These are phyloP conservation scores for Eucalyptus fibrosa DNA, from an alignment of 345 rosid genomes.

Conservation along the genomic window DNA sequence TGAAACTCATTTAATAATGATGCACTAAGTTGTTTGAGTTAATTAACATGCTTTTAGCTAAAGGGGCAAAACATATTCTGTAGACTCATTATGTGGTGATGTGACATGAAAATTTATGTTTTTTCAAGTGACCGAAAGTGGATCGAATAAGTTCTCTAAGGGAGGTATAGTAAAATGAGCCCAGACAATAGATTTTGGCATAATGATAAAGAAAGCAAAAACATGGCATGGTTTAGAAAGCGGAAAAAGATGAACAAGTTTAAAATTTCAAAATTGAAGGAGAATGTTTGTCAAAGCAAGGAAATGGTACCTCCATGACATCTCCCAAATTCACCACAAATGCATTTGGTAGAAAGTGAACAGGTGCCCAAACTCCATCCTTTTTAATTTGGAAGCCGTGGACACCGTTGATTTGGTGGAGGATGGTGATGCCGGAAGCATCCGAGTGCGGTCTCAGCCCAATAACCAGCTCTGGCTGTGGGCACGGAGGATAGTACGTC, in stretches of 20 bases:
- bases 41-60: background rate
- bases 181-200: background rate
- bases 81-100: background rate
- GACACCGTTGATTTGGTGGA: constrained; percentile 3
- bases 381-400: constrained; percentile 9
- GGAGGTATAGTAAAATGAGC: background rate
- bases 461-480: constrained; percentile 5
- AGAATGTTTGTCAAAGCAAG: background rate
- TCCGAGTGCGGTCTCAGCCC: constrained; percentile 15
- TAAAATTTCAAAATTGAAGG: background rate
- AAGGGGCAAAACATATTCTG: background rate
- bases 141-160: background rate
- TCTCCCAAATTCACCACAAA: constrained; percentile 9
- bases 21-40: background rate
- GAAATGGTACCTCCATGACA: constrained; percentile 1
- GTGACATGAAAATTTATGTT: background rate
- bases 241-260: background rate
- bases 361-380: constrained; percentile 1
- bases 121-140: background rate
- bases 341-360: background rate
- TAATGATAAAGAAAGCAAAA: no score
- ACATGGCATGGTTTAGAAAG: background rate
- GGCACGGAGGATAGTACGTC: constrained; percentile 6
- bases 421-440: background rate
- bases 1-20: background rate